These are phyloP conservation scores for Abrus precatorius DNA, from an alignment of 306 rosid genomes.

Conservation along the genomic window DNA sequence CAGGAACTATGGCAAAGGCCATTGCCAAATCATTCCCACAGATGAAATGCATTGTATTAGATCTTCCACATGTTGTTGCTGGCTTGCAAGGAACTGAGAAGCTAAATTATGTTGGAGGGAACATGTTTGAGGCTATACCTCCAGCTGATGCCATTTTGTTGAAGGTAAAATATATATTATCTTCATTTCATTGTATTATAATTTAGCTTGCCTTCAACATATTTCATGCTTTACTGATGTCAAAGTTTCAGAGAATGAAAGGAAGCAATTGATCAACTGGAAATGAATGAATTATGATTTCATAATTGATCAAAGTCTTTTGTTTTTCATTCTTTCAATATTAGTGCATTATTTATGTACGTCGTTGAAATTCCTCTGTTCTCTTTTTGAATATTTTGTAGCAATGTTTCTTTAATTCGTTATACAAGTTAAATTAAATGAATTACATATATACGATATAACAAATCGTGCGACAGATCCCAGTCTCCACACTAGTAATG, in stretches of 20 bases:
- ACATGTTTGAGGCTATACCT: constrained; percentile 39
- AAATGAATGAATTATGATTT: background rate
- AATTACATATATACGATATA: no score
- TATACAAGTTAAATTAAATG: no score
- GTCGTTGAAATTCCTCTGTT: no score
- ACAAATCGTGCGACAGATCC: no score
- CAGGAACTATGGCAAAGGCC: constrained; percentile 20
- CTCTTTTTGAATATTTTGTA: no score
- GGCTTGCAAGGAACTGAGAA: constrained; percentile 28
- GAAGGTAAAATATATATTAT: constrained; percentile 23
- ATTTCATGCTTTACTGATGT: background rate
- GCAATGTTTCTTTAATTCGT: no score
- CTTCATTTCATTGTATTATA: background rate
- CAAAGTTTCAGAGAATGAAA: background rate
- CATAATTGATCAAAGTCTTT: background rate
- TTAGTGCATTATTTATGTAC: no score
- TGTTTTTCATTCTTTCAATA: no score
- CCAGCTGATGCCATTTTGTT: constrained; percentile 18
- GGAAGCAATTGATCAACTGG: background rate
- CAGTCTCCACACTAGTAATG: no score
- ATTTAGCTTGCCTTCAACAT: no score
- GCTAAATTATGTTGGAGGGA: constrained; percentile 28
- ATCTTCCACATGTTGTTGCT: constrained; percentile 43
- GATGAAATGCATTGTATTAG: background rate
- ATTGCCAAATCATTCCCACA: constrained; percentile 36